Evolutionary conservation across 2,329 filamentous ascomycete genomes (phyloP), one percentile per base, ranked within the genome.

Genomic region (Ophiocordyceps camponoti-leonardi): DNA sequence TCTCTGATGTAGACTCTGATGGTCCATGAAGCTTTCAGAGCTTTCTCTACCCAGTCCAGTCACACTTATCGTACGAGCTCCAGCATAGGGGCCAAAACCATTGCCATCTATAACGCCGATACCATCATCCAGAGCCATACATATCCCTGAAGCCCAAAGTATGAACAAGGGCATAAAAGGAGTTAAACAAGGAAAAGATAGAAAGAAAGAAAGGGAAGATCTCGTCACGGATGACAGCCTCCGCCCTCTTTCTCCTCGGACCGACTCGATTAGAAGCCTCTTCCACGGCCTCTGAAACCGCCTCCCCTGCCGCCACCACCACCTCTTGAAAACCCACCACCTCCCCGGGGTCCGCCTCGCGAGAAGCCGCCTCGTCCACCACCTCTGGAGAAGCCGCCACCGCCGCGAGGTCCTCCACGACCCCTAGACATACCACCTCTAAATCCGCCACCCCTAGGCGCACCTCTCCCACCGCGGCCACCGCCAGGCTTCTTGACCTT

Each of bases 401-500:
- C 55, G 19, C 53, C 48, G 45, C 65, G 53, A 43, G 61, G 51
- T 41, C 62, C 61, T 22, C 71, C 69, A n/a, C 71, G 62, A 45
- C 66, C 61, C 37, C 63, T 58, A 46, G 62, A 61, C 30, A 62
- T 56, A 45, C 65, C 59, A 28, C 61, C 58, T 30, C 61, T 61
- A 8, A 55, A 49, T 26, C 61, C 39, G 39, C 39, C 58, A 28
- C 61, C 61, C 10, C 55, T 49, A n/a, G 54, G 49, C 5, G 45
- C 49, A 13, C 50, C 50, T 14, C 58, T 58, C 43, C 49, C 49
- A 11, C 58, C 56, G 41, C 63, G 59, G 0, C 58, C 52, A n/a
- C 61, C 67, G 51, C 81, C 82, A 53, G 79, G 81, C 60, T 71
- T 73, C 51, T 37, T 42, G 40, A 68, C 63, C 66, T 73, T 73